These are phyloP conservation scores for Lachnellula occidentalis DNA, from an alignment of 2,329 filamentous ascomycete genomes.

Conservation along the genomic window DNA sequence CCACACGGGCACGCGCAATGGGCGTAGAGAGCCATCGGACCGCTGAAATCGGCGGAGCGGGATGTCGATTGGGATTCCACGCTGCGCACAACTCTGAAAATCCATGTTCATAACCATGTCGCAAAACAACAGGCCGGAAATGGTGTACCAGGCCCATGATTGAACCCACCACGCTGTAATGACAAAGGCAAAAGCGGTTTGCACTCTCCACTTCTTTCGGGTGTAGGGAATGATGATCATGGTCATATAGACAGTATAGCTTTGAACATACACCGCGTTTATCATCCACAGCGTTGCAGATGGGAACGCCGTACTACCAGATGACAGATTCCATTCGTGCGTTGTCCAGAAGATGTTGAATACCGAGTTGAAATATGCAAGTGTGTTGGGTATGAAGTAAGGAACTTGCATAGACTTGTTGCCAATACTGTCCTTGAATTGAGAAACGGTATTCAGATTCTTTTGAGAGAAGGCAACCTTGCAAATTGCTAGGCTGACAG, in stretches of 20 bases:
- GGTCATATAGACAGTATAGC: conserved; percentile 43
- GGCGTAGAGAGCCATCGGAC: conserved; percentile 6
- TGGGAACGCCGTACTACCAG: conserved; percentile 39
- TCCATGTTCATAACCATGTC: conserved; percentile 39
- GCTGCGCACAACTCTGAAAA: conserved; percentile 26
- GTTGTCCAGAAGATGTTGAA: conserved; percentile 43
- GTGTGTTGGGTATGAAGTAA: conserved; percentile 32
- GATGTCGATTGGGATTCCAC: conserved; percentile 21
- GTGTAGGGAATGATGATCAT: conserved; percentile 39
- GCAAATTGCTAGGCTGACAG: conserved; percentile 37
- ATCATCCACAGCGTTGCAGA: conserved; percentile 41
- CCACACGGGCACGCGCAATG: conserved; percentile 28
- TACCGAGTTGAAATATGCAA: conserved; percentile 41
- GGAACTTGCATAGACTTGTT: conserved; percentile 35
- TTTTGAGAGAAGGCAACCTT: conserved; percentile 36
- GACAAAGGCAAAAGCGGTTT: conserved; percentile 33
- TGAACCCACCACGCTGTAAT: conserved; percentile 42
- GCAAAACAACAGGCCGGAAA: conserved; percentile 37
- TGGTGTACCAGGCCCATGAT: conserved; percentile 41
- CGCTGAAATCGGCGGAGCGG: background rate
- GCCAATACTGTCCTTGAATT: conserved; percentile 33
- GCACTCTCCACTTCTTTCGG: conserved; percentile 14
- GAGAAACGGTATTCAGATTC: conserved; percentile 32
- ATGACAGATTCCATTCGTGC: conserved; percentile 34
- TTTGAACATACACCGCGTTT: conserved; percentile 40